Conservation (phyloP, 1,284 basidiomycete genomes). For the Athelia sp. region DNA sequence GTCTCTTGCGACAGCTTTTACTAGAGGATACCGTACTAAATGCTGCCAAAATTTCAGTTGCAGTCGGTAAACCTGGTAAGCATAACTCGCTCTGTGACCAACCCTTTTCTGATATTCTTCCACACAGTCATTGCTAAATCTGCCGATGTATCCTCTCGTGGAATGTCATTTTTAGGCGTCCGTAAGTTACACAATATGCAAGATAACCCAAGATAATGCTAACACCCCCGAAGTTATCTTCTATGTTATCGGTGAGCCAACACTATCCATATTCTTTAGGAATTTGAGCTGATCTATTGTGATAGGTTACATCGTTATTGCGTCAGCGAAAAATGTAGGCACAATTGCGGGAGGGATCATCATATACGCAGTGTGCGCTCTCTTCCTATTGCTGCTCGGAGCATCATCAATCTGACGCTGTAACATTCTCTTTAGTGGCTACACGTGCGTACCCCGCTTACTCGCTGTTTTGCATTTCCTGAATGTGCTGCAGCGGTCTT, state of each 20-base stretch:
- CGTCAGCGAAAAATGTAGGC: constrained; percentile 52
- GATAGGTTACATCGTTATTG: constrained; percentile 62
- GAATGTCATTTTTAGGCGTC: constrained; percentile 56
- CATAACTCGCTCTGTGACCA: too few species aligned
- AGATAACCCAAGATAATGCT: neutral
- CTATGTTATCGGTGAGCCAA: constrained; percentile 43
- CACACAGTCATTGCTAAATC: constrained; percentile 63
- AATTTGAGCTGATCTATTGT: neutral
- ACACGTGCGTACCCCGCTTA: constrained; percentile 37
- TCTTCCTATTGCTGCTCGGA: neutral
- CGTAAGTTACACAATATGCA: constrained; percentile 36
- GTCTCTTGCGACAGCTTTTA: constrained; percentile 7
- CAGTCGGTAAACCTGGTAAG: constrained; percentile 61
- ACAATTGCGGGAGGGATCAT: constrained; percentile 51
- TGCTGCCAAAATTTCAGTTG: constrained; percentile 35
- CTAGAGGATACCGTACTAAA: neutral
- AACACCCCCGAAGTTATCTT: constrained; percentile 37
- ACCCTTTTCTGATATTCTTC: too few species aligned
- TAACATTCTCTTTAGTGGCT: constrained; percentile 33
- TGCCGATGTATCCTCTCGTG: constrained; percentile 62
- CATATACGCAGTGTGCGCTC: constrained; percentile 47
- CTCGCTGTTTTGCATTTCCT: neutral
- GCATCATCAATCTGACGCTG: constrained; percentile 1
- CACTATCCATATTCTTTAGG: neutral
- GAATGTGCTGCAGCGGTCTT: constrained; percentile 38